These are phyloP conservation scores for Phytophthora palmivora DNA, from an alignment of 352 stramenopile species.

Conservation along the genomic window DNA sequence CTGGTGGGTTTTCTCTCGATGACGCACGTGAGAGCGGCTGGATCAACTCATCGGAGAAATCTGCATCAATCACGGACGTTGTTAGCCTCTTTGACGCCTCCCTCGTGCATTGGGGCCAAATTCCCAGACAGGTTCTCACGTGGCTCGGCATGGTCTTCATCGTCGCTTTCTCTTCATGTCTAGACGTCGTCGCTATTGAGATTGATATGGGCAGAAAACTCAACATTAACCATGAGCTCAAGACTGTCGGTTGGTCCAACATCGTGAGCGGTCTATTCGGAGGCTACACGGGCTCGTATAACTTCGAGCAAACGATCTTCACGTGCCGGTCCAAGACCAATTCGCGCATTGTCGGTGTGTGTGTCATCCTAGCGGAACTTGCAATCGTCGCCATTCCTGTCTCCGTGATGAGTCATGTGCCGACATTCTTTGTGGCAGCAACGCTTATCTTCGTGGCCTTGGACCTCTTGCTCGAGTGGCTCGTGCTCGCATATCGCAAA, in stretches of 20 bases:
- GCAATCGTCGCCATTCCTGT: slow-evolving; percentile 89
- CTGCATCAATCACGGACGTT: slow-evolving; percentile 59
- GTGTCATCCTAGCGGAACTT: slow-evolving; percentile 88
- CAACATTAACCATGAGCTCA: slow-evolving; percentile 94
- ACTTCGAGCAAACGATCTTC: slow-evolving; percentile 99
- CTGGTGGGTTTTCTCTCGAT: slow-evolving; percentile 77
- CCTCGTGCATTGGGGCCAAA: slow-evolving; percentile 87
- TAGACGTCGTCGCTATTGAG: slow-evolving; percentile 97
- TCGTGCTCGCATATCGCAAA: slow-evolving; percentile 84
- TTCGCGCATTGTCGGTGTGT: slow-evolving; percentile 87
- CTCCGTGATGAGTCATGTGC: slow-evolving; percentile 93
- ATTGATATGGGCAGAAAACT: slow-evolving; percentile 94
- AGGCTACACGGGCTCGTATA: slow-evolving; percentile 98
- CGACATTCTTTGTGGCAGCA: slow-evolving; percentile 97
- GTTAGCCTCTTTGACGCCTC: slow-evolving; percentile 90
- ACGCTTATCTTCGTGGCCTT: slow-evolving; percentile 97
- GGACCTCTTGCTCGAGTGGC: slow-evolving; percentile 97
- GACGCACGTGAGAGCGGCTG: slow-evolving; percentile 92
- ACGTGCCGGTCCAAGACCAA: slow-evolving; percentile 93
- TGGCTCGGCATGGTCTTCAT: slow-evolving; percentile 97
- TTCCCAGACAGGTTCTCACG: slow-evolving; percentile 90
- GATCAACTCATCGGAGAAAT: slow-evolving; percentile 72
- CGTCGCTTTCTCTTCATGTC: slow-evolving; percentile 95
- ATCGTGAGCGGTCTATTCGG: slow-evolving; percentile 94
- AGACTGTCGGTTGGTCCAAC: slow-evolving; percentile 96